Conservation (phyloP, 2,329 filamentous ascomycete genomes). For the Diaporthe sp. region DNA sequence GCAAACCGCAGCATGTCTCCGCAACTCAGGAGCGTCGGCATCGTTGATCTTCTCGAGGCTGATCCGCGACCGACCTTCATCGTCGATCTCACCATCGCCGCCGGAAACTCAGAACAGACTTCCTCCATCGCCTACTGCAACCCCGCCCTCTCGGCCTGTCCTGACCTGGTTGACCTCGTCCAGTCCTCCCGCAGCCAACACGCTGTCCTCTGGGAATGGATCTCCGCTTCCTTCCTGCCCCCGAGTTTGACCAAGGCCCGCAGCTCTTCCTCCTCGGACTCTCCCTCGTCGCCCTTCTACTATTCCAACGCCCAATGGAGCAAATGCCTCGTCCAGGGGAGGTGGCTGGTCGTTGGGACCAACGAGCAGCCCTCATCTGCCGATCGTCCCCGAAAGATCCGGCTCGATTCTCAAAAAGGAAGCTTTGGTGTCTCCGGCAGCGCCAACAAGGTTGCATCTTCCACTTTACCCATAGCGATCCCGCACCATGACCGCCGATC, state of each 20-base stretch:
- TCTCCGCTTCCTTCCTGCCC: conserved; percentile 39
- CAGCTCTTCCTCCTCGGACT: conserved; percentile 40
- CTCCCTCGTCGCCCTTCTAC: conserved; percentile 40
- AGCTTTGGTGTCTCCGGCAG: conserved; percentile 37
- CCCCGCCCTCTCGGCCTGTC: conserved; percentile 43
- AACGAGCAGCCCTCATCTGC: conserved; percentile 47
- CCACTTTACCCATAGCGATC: conserved; percentile 25
- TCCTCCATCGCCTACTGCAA: conserved; percentile 47
- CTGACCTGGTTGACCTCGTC: conserved; percentile 43
- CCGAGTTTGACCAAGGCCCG: conserved; percentile 34
- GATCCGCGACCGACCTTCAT: conserved; percentile 54
- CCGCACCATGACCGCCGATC: conserved; percentile 39
- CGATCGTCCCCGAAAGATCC: conserved; percentile 41
- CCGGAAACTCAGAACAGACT: conserved; percentile 21
- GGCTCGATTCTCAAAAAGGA: conserved; percentile 41
- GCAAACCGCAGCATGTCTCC: conserved; percentile 36
- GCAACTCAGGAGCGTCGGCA: conserved; percentile 43
- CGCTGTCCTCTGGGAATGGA: conserved; percentile 47
- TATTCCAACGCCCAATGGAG: conserved; percentile 50
- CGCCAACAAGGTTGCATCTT: conserved; percentile 32
- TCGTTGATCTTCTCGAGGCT: conserved; percentile 54
- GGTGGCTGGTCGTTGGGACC: conserved; percentile 50
- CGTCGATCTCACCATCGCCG: conserved; percentile 41
- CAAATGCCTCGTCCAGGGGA: conserved; percentile 46
- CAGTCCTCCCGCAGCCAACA: conserved; percentile 41